Percentiles rank a stretch among this genome's conserved stretches.
Conservation (phyloP, 345 rosid genomes). For the Draba incana region DNA sequence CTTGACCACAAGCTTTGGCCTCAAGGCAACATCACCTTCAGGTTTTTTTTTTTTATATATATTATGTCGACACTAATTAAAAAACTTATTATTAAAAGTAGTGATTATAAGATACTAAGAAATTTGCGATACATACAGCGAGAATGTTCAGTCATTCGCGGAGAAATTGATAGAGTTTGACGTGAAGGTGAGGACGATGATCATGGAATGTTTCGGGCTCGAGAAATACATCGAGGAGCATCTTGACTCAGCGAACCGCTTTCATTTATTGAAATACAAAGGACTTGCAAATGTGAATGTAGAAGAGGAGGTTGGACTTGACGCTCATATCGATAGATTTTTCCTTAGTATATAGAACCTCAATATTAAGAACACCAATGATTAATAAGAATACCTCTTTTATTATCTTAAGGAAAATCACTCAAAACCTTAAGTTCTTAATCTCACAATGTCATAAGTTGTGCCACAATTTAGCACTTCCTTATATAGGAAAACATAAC, state of each 20-base stretch:
- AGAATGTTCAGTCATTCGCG: conserved; percentile 32
- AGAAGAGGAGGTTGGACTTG: conserved; percentile 36
- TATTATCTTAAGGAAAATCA: too few relatives aligned
- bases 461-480: too few relatives aligned
- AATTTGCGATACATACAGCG: conserved; percentile 26
- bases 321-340: conserved; percentile 56
- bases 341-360: too few relatives aligned
- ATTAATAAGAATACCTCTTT: too few relatives aligned
- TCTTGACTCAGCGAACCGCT: conserved; percentile 43
- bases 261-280: conserved; percentile 48
- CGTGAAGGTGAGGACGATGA: conserved; percentile 51
- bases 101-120: neutral
- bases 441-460: too few relatives aligned
- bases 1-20: conserved; percentile 16
- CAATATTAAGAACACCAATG: too few relatives aligned
- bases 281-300: conserved; percentile 9
- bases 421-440: too few relatives aligned
- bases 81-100: neutral
- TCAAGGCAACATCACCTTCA: conserved; percentile 25
- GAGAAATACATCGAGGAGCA: conserved; percentile 46
- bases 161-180: conserved; percentile 41
- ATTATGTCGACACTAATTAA: neutral
- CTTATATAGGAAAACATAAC: too few relatives aligned
- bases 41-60: conserved; percentile 4
- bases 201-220: conserved; percentile 58